Evolutionary conservation across 768 basidiomycete species (phyloP).

Genomic region (Suillus decipiens): DNA sequence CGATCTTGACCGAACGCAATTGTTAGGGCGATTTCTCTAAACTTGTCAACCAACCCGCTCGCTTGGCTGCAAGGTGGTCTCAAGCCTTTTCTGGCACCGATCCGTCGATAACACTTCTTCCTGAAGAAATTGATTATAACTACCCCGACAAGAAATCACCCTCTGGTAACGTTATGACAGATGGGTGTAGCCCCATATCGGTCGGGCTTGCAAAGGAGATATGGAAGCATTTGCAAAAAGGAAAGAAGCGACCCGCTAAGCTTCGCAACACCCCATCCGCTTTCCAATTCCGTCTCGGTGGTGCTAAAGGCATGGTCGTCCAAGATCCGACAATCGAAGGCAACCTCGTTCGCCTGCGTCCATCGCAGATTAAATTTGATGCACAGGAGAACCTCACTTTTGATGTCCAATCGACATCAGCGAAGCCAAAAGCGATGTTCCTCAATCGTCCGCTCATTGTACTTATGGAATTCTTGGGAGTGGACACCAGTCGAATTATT

Average conservation of each 20-base stretch:
- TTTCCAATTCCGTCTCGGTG: slow-evolving; percentile 46
- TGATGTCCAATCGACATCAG: slow-evolving; percentile 50
- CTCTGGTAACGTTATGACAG: slow-evolving; percentile 43
- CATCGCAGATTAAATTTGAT: slow-evolving; percentile 52
- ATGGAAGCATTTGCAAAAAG: slow-evolving; percentile 36
- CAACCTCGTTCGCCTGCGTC: slow-evolving; percentile 39
- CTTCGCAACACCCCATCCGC: slow-evolving; percentile 37
- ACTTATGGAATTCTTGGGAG: slow-evolving; percentile 47
- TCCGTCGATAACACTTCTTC: slow-evolving; percentile 40
- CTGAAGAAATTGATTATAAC: slow-evolving; percentile 33
- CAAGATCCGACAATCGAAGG: slow-evolving; percentile 41
- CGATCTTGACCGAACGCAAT: neutral
- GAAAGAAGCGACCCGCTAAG: slow-evolving; percentile 24
- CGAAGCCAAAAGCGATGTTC: slow-evolving; percentile 43
- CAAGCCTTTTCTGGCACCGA: slow-evolving; percentile 57
- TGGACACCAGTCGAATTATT: slow-evolving; percentile 35
- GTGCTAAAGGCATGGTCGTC: slow-evolving; percentile 51
- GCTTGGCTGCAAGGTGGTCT: slow-evolving; percentile 53
- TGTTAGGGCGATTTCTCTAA: slow-evolving; percentile 42
- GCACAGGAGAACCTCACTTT: slow-evolving; percentile 38
- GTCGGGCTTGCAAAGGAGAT: slow-evolving; percentile 35
- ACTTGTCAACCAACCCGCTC: slow-evolving; percentile 42
- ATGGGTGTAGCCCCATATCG: slow-evolving; percentile 53
- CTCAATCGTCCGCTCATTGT: slow-evolving; percentile 51
- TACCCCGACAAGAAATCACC: slow-evolving; percentile 31